Conservation (phyloP, 495 filamentous ascomycete genomes). For the Penicillium pancosmium region DNA sequence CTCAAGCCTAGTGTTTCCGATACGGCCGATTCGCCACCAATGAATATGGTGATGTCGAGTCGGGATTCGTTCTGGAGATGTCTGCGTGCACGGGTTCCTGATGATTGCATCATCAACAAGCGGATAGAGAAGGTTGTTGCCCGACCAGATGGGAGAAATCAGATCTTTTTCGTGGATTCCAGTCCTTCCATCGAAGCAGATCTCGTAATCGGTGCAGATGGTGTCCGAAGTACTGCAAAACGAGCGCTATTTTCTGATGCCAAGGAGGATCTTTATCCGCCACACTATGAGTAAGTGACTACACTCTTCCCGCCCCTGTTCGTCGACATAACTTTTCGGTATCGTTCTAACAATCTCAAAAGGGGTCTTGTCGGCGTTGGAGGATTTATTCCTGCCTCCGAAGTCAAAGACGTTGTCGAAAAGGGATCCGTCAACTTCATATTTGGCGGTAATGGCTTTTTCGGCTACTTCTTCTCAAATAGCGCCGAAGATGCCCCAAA, state of each 20-base stretch:
- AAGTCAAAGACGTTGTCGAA: slow-evolving; percentile 1
- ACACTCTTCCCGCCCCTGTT: not conserved
- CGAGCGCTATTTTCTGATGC: slow-evolving; percentile 7
- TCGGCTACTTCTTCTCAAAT: slow-evolving; percentile 13
- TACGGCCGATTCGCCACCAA: slow-evolving; percentile 22
- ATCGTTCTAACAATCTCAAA: not conserved
- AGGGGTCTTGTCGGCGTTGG: slow-evolving; percentile 13
- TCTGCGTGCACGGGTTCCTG: slow-evolving; percentile 9
- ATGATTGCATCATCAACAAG: slow-evolving; percentile 10
- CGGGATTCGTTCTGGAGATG: slow-evolving; percentile 13
- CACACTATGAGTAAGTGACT: slow-evolving; percentile 11
- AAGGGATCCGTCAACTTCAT: slow-evolving; percentile 8
- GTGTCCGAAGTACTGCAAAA: slow-evolving; percentile 12
- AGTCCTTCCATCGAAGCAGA: slow-evolving; percentile 13
- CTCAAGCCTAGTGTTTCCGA: slow-evolving; percentile 14
- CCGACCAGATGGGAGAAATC: slow-evolving; percentile 2
- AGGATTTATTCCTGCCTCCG: slow-evolving; percentile 10
- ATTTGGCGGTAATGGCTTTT: slow-evolving; percentile 11
- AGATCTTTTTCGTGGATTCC: slow-evolving; percentile 9
- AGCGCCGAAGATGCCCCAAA: not conserved
- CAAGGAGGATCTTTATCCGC: slow-evolving; percentile 12
- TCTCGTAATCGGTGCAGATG: slow-evolving; percentile 26
- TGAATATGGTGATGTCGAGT: slow-evolving; percentile 15
- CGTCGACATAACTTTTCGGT: not conserved
- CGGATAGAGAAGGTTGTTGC: slow-evolving; percentile 6